A percentile compares a stretch with the other conserved stretches of the same genome.
These are phyloP conservation scores for Neltuma alba DNA, from an alignment of 306 rosid genomes.

Conservation along the genomic window DNA sequence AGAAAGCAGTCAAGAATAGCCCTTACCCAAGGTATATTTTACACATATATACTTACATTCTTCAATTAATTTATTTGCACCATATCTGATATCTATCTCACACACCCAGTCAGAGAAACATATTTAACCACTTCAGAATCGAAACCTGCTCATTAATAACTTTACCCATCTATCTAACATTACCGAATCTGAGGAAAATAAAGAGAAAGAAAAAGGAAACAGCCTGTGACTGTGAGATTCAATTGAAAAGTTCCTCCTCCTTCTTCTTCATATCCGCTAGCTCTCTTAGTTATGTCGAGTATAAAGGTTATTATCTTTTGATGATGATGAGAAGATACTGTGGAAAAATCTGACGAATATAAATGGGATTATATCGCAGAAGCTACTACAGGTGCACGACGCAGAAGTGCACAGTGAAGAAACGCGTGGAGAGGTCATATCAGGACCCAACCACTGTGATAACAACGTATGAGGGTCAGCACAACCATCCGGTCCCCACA, in stretches of 20 bases:
- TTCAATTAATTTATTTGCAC: neutral
- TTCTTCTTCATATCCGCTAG: no score
- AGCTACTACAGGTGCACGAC: constrained; percentile 91
- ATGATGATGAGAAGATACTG: neutral
- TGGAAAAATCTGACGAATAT: neutral
- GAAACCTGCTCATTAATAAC: neutral
- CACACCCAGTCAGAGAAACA: no score
- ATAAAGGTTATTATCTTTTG: no score
- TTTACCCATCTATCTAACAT: no score
- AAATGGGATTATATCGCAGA: constrained; percentile 37
- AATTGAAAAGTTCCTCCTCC: no score
- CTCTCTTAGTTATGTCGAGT: no score
- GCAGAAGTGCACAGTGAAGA: constrained; percentile 85
- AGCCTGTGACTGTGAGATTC: no score
- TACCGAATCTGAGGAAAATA: no score
- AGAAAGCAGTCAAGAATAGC: constrained; percentile 86
- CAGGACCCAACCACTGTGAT: constrained; percentile 76
- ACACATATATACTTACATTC: neutral
- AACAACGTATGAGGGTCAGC: constrained; percentile 89
- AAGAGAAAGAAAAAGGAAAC: no score
- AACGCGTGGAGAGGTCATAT: constrained; percentile 83
- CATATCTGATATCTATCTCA: no score
- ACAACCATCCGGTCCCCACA: constrained; percentile 87
- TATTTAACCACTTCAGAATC: neutral
- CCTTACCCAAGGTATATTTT: constrained; percentile 72